These are phyloP conservation scores for Scytalidium sp. DNA, from an alignment of 2,329 filamentous ascomycete species.

Conservation along the genomic window DNA sequence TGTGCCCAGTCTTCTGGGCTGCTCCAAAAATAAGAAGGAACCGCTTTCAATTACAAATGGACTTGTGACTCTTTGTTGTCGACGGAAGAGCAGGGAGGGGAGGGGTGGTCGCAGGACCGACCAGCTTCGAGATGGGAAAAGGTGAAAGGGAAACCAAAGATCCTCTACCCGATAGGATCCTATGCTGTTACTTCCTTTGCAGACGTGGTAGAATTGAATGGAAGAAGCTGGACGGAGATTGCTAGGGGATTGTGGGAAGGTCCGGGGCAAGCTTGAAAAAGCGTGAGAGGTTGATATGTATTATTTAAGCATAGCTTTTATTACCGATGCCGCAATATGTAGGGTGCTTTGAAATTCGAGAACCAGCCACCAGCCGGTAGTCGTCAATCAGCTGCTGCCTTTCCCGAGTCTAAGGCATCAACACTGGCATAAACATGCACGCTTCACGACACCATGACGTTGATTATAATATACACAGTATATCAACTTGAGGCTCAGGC, in stretches of 20 bases:
- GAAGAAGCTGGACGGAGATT: not conserved
- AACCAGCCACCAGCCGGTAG: not conserved
- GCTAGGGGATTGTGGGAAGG: too few species aligned
- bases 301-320: not conserved
- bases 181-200: not conserved
- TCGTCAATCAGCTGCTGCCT: not conserved
- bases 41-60: too few species aligned
- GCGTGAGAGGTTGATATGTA: not conserved
- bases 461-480: too few species aligned
- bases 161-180: not conserved
- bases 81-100: not conserved
- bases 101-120: not conserved
- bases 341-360: not conserved
- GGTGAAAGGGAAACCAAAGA: too few species aligned
- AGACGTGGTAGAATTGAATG: not conserved
- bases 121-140: not conserved
- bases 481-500: too few species aligned
- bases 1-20: too few species aligned
- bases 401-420: not conserved
- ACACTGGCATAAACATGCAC: too few species aligned
- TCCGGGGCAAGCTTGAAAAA: not conserved
- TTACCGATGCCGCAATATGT: not conserved
- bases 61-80: too few species aligned
- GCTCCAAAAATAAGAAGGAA: too few species aligned
- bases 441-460: too few species aligned